Percentiles rank a stretch among this genome's conserved stretches.
phyloP scores from a whole-genome alignment of 2,329 filamentous ascomycete species.

The Fusarium floridanum region DNA sequence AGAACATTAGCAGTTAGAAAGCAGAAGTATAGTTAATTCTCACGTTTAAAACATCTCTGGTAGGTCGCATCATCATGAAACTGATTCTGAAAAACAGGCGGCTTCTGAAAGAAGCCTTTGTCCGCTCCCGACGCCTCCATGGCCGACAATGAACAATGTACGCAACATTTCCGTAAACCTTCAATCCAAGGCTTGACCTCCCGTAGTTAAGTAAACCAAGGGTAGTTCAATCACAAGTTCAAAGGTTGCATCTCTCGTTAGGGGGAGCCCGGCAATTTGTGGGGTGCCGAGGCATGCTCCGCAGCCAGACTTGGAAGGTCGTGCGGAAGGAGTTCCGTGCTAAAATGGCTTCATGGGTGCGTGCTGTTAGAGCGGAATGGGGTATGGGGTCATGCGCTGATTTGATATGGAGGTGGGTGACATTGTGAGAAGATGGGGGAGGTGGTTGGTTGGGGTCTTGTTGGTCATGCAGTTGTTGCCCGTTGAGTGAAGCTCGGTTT shows the following conservation, averaged over 20 bases:
- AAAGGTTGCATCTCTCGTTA: slow-evolving; percentile 20
- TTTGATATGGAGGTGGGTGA: slow-evolving; percentile 2
- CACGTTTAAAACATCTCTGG: slow-evolving; percentile 65
- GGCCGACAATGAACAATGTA: not conserved
- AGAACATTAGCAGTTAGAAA: not conserved
- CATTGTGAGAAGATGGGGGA: not conserved
- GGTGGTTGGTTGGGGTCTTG: not conserved
- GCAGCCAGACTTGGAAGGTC: slow-evolving; percentile 20
- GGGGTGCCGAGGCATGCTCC: slow-evolving; percentile 37
- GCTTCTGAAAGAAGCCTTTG: slow-evolving; percentile 68
- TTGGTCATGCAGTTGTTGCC: not conserved
- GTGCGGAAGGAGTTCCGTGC: slow-evolving; percentile 40
- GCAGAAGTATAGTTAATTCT: slow-evolving; percentile 20
- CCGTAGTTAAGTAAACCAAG: slow-evolving; percentile 8
- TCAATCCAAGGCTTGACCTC: not conserved
- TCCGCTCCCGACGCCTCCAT: slow-evolving; percentile 62
- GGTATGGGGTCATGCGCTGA: not conserved
- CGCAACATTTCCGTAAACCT: not conserved
- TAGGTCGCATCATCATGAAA: slow-evolving; percentile 68
- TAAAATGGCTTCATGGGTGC: slow-evolving; percentile 2
- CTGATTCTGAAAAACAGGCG: slow-evolving; percentile 66
- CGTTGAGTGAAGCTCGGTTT: not conserved
- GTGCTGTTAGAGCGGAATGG: not conserved
- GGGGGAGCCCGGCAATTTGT: slow-evolving; percentile 18
- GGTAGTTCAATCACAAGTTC: slow-evolving; percentile 34